A percentile compares a stretch with the other conserved stretches of the same genome.
Evolutionary conservation across 805 yeast genomes (phyloP).

Genomic region (Sugiyamaella boreocaroliniensis): DNA sequence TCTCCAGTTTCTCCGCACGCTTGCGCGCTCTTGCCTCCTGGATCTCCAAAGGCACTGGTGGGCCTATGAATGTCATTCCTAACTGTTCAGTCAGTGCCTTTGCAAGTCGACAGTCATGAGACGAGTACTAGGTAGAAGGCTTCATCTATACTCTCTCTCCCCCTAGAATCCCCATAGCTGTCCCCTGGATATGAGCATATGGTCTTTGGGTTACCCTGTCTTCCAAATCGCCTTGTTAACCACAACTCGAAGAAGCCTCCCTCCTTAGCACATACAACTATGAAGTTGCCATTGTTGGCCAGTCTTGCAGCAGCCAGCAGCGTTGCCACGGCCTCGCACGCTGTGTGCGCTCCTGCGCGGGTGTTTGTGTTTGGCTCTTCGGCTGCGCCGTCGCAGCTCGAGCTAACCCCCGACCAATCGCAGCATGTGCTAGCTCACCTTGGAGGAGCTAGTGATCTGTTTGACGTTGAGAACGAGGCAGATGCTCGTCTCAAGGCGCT

Average conservation of each 20-base stretch:
- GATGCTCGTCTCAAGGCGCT: slow-evolving; percentile 8
- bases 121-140: neutral
- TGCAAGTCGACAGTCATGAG: too few species aligned
- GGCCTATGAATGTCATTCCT: slow-evolving; percentile 12
- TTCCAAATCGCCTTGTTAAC: neutral
- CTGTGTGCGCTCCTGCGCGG: slow-evolving; percentile 6
- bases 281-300: neutral
- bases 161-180: too few species aligned
- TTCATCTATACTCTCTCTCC: too few species aligned
- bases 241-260: neutral
- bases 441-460: slow-evolving; percentile 10
- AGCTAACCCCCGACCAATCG: slow-evolving; percentile 9
- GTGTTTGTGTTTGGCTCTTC: slow-evolving; percentile 5
- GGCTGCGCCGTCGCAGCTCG: slow-evolving; percentile 1
- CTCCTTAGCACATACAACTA: neutral
- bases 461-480: slow-evolving; percentile 1
- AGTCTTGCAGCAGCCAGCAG: neutral
- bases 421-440: slow-evolving; percentile 20
- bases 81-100: too few species aligned
- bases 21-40: slow-evolving; percentile 6
- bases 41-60: slow-evolving; percentile 17
- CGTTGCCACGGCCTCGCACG: neutral
- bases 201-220: neutral
- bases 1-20: neutral
- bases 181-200: neutral